These are phyloP conservation scores for Mortierella polycephala DNA, from an alignment of 371 early-diverging fungal genomes.

Conservation along the genomic window DNA sequence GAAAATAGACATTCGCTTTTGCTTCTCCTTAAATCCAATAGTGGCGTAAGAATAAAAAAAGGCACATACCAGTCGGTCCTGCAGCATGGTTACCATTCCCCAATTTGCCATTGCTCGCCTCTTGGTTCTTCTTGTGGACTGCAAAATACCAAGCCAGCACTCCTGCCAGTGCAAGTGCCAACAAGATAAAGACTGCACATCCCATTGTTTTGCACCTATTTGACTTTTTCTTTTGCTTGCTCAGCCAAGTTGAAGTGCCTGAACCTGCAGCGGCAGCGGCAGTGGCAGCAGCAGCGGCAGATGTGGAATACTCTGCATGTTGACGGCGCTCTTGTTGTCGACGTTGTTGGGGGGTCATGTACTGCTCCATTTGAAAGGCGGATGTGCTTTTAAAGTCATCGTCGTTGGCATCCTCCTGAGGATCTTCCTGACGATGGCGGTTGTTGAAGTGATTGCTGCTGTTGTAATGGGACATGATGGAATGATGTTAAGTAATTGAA, in stretches of 20 bases:
- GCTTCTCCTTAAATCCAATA: no score
- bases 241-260: conserved; percentile 38
- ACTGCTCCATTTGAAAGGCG: conserved; percentile 13
- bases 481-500: background rate
- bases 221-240: conserved; percentile 33
- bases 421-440: background rate
- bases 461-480: conserved; percentile 10
- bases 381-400: conserved; percentile 7
- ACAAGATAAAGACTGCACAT: conserved; percentile 8
- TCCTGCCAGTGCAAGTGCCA: conserved; percentile 19
- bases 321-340: conserved; percentile 40
- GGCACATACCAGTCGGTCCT: conserved; percentile 24
- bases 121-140: conserved; percentile 25
- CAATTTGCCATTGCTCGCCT: conserved; percentile 5
- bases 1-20: background rate
- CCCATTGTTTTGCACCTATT: conserved; percentile 28
- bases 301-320: conserved; percentile 19
- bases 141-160: conserved; percentile 46
- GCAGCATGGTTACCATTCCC: background rate
- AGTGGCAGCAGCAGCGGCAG: conserved; percentile 21
- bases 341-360: conserved; percentile 31
- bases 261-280: conserved; percentile 30
- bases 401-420: conserved; percentile 4
- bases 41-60: background rate
- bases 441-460: background rate